A percentile compares a stretch with the other conserved stretches of the same genome.
Conservation (phyloP, 2,329 filamentous ascomycete species). For the Diaporthe citriasiana region DNA sequence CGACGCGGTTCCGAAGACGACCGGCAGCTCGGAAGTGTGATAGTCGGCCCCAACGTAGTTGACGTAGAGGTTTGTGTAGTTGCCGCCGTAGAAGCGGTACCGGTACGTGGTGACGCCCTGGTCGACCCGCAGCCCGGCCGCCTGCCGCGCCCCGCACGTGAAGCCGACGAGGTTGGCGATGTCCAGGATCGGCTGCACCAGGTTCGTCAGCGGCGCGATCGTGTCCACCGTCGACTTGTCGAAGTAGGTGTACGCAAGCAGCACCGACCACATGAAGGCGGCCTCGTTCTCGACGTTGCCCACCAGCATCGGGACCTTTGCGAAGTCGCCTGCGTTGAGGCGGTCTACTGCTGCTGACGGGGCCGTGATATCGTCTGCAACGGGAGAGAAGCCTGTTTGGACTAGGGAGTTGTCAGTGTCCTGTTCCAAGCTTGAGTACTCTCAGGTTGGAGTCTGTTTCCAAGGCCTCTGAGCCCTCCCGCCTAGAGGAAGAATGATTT, state of each 20-base stretch:
- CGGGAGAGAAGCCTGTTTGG: not conserved
- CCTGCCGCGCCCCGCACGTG: conserved; percentile 27
- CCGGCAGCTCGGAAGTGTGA: conserved; percentile 29
- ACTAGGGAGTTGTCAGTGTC: not conserved
- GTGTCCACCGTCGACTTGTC: conserved; percentile 18
- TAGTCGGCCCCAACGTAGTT: conserved; percentile 18
- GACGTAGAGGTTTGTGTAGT: conserved; percentile 15
- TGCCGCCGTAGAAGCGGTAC: conserved; percentile 29
- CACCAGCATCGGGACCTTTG: conserved; percentile 16
- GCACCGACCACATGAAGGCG: conserved; percentile 7
- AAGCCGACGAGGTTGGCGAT: conserved; percentile 30
- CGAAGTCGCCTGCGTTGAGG: conserved; percentile 16
- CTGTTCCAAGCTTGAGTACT: not conserved
- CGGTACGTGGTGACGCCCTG: conserved; percentile 29
- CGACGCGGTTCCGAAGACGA: conserved; percentile 21
- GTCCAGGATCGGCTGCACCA: conserved; percentile 18
- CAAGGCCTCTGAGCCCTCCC: no score
- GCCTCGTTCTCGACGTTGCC: conserved; percentile 27
- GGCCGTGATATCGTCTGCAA: not conserved
- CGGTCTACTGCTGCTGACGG: conserved; percentile 7
- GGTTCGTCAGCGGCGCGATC: conserved; percentile 4
- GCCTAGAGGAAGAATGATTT: no score
- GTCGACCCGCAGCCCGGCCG: conserved; percentile 14
- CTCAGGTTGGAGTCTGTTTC: not conserved
- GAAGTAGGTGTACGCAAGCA: conserved; percentile 19